phyloP scores from a whole-genome alignment of 1,284 basidiomycete genomes.

The Pascua sp. region DNA sequence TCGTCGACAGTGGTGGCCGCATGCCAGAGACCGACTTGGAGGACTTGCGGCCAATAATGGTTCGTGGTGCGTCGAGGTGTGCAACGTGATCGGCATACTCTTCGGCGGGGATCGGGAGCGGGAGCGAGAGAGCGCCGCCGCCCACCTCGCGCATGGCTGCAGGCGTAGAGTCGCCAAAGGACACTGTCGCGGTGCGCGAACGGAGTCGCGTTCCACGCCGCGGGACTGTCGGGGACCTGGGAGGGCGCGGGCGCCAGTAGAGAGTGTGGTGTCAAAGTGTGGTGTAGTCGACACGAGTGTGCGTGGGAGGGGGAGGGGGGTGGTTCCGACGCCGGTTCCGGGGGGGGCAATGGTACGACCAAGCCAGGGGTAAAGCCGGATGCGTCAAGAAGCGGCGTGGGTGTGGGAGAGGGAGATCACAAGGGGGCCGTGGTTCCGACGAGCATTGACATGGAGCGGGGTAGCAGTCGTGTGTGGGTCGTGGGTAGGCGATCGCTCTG shows the following conservation, averaged over 20 bases:
- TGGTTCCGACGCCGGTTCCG: neutral
- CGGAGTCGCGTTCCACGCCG: conserved; percentile 14
- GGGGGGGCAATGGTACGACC: neutral
- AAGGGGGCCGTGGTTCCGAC: conserved; percentile 6
- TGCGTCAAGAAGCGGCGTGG: conserved; percentile 57
- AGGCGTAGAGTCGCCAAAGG: conserved; percentile 26
- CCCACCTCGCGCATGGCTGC: conserved; percentile 3
- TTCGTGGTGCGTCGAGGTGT: neutral
- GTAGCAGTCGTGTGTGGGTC: neutral
- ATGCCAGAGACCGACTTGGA: conserved; percentile 26
- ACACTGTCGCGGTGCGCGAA: conserved; percentile 36
- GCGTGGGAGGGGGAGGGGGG: neutral
- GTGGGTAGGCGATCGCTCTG: too few relatives aligned
- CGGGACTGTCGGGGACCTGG: conserved; percentile 1
- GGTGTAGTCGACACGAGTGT: neutral
- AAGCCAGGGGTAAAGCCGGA: conserved; percentile 63
- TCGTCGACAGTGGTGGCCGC: conserved; percentile 20
- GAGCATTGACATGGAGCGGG: neutral
- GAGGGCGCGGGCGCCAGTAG: neutral
- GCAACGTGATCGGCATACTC: neutral
- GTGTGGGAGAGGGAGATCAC: neutral
- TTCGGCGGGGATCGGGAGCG: too few relatives aligned
- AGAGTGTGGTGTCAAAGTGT: conserved; percentile 1
- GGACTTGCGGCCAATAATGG: conserved; percentile 13
- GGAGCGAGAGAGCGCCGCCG: neutral